These are phyloP conservation scores for Boletus rex-veris DNA, from an alignment of 768 basidiomycete genomes.

Conservation along the genomic window DNA sequence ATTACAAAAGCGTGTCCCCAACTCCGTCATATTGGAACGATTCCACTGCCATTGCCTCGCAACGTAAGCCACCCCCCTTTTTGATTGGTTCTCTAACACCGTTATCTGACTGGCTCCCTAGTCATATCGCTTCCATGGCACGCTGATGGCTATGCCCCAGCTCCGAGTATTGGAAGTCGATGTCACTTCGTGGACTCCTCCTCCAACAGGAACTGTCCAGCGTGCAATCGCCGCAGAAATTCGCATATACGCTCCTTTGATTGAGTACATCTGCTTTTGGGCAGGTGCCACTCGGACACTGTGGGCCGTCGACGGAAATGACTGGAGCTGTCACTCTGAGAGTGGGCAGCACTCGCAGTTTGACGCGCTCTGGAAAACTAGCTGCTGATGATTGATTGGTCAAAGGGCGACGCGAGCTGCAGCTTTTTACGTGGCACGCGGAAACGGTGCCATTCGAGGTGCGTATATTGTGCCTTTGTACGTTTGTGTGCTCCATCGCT, in stretches of 20 bases:
- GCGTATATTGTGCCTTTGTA: slow-evolving; percentile 21
- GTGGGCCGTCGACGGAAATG: slow-evolving; percentile 36
- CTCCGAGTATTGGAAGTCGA: slow-evolving; percentile 39
- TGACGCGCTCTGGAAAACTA: slow-evolving; percentile 30
- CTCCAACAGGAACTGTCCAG: slow-evolving; percentile 29
- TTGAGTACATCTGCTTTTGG: slow-evolving; percentile 37
- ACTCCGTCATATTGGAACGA: slow-evolving; percentile 38
- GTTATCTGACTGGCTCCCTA: slow-evolving; percentile 25
- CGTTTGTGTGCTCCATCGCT: slow-evolving; percentile 12
- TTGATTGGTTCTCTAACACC: slow-evolving; percentile 6
- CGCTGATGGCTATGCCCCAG: slow-evolving; percentile 32
- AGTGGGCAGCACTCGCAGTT: slow-evolving; percentile 24
- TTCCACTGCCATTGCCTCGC: slow-evolving; percentile 34
- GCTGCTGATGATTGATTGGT: slow-evolving; percentile 8
- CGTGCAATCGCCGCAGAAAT: slow-evolving; percentile 39
- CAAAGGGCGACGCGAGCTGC: slow-evolving; percentile 15
- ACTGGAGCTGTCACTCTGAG: slow-evolving; percentile 30
- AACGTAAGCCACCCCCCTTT: slow-evolving; percentile 29
- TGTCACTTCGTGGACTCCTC: slow-evolving; percentile 34
- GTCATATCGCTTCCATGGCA: slow-evolving; percentile 33
- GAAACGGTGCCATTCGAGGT: slow-evolving; percentile 20
- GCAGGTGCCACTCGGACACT: slow-evolving; percentile 25
- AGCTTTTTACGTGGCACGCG: slow-evolving; percentile 26
- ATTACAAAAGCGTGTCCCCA: slow-evolving; percentile 33
- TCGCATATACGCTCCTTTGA: slow-evolving; percentile 35